Evolutionary conservation across 176 grass and related monocot genomes (phyloP).

Genomic region (Puya raimondii): DNA sequence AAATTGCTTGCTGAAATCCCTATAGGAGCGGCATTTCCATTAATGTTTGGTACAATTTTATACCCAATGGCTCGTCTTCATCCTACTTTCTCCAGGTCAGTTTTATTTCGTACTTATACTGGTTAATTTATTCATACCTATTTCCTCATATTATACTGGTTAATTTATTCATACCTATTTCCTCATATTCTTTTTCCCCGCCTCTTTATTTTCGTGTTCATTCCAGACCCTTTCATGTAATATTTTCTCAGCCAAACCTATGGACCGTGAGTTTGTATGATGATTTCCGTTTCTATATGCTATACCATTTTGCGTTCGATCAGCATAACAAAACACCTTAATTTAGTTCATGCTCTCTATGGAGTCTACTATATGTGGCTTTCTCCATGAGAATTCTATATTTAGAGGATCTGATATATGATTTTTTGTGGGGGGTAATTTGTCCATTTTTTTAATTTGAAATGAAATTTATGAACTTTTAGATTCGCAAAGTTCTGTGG

Average conservation of each 20-base stretch:
- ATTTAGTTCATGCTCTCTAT: no score
- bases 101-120: constrained; percentile 3
- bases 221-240: not conserved
- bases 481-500: constrained; percentile 95
- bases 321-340: not conserved
- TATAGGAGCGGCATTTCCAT: constrained; percentile 77
- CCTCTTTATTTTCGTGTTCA: not conserved
- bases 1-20: constrained; percentile 90
- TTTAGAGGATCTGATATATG: not conserved
- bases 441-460: not conserved
- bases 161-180: not conserved
- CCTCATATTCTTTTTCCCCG: not conserved
- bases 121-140: not conserved
- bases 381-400: not conserved
- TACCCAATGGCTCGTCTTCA: constrained; percentile 97
- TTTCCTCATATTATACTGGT: not conserved
- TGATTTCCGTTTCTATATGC: not conserved
- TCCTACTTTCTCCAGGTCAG: constrained; percentile 67
- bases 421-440: not conserved
- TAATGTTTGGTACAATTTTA: constrained; percentile 86
- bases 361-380: no score
- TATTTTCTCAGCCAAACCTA: not conserved
- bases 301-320: not conserved
- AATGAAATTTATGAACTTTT: not conserved
- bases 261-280: not conserved